Evolutionary conservation across 2,329 filamentous ascomycete species (phyloP).

Genomic region (Xylariales sp.): DNA sequence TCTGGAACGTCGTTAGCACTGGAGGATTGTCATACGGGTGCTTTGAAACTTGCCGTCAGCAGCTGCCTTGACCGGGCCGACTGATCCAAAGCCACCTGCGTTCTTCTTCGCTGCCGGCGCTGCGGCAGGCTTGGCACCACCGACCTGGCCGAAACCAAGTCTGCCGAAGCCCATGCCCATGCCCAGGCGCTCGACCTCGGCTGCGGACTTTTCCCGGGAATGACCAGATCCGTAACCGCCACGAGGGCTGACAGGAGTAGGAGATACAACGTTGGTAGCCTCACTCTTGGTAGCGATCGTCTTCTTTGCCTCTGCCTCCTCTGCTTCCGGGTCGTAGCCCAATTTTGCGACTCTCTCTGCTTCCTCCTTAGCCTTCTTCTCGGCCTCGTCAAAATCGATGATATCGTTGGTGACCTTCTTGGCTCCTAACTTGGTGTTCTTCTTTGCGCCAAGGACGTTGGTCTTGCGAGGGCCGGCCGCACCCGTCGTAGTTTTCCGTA

Average conservation of each 20-base stretch:
- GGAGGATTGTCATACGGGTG: too few relatives aligned
- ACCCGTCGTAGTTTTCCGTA: conserved; percentile 65
- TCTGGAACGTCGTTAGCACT: conserved; percentile 34
- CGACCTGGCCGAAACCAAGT: conserved; percentile 84
- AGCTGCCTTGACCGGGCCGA: conserved; percentile 67
- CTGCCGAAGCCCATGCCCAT: conserved; percentile 89
- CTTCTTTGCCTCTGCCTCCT: conserved; percentile 51
- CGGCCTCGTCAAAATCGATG: conserved; percentile 95
- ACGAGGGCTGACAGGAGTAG: conserved; percentile 73
- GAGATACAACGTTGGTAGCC: conserved; percentile 61
- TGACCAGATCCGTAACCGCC: conserved; percentile 60
- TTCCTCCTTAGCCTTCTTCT: conserved; percentile 96
- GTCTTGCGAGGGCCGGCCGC: conserved; percentile 68
- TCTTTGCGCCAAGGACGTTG: conserved; percentile 83
- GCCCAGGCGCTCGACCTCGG: conserved; percentile 82
- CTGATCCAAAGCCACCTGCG: conserved; percentile 80
- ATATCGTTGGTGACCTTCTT: conserved; percentile 81
- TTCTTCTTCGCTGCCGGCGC: conserved; percentile 62
- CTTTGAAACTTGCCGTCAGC: conserved; percentile 55
- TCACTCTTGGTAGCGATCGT: conserved; percentile 31
- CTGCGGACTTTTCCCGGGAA: conserved; percentile 57
- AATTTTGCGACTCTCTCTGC: conserved; percentile 93
- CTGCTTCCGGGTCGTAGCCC: conserved; percentile 90
- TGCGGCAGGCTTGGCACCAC: conserved; percentile 54
- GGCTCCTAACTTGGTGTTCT: conserved; percentile 75